Base-by-base conservation (phyloP, 495 filamentous ascomycete species). In the Aspergillus coremiiformis region DNA sequence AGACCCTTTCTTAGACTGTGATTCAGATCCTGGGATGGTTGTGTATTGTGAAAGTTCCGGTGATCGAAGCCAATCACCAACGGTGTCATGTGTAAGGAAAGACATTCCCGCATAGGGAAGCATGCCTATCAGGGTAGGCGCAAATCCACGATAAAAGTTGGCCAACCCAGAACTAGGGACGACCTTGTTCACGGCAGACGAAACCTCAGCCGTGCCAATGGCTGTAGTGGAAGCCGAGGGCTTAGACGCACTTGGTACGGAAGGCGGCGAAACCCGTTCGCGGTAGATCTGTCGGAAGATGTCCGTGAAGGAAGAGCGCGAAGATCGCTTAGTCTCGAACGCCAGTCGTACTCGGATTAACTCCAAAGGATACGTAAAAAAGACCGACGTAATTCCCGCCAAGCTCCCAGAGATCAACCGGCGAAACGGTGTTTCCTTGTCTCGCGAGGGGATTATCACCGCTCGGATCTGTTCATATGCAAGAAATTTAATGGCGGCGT, bases 141-240 rank as follows among this genome's bases (percentile, higher is more conserved):
- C 83, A 65, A 97, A 98, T 12, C 93, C 93, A 27, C 93, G 85
- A 66, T 95, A 98, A 68, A 98, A 98, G 67, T 97, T 97, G 37
- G 81, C 67, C 0, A 96, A 61, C 0, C 94, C 91, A 9, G 76
- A 77, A 24, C 75, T 75, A 0, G 86, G 83, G 0, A 80, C 75
- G 8, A 68, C 67, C 8, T 70, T 64, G 32, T 68, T 66, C 3
- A 75, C 62, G 3, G 67, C 62, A 1, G 69, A 59, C 8, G 73
- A 68, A 12, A 69, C 60, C 39, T 65, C 62, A 1, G 70, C 70
- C 11, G 69, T 68, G 14, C 66, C 55, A 6, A 61, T 60, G 5
- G 60, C 52, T 10, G 63, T 45, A 5, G 58, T 54, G 3, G 63
- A 49, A 4, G 64, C 39, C 6, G 56, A 56, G 33, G 65, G 42